These are phyloP conservation scores for Alternaria arbusti DNA, from an alignment of 2,329 filamentous ascomycete genomes.

Conservation along the genomic window DNA sequence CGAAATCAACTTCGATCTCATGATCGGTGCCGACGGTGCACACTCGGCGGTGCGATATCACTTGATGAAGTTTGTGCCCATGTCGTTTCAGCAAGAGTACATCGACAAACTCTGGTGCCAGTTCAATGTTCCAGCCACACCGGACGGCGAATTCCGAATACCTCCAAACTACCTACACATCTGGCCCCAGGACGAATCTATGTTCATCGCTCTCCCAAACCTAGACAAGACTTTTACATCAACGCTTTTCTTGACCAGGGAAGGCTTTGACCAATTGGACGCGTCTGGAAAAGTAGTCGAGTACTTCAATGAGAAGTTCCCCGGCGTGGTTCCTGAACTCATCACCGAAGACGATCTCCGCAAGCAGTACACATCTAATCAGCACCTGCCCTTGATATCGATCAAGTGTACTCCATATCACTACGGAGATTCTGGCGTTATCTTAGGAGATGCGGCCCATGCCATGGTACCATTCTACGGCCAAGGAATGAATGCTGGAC, in stretches of 20 bases:
- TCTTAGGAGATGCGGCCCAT: slow-evolving; percentile 92
- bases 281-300: slow-evolving; percentile 64
- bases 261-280: slow-evolving; percentile 73
- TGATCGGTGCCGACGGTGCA: slow-evolving; percentile 94
- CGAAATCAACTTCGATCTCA: slow-evolving; percentile 85
- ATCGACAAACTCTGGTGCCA: slow-evolving; percentile 98
- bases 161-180: slow-evolving; percentile 95
- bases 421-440: slow-evolving; percentile 75
- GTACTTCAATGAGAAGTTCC: slow-evolving; percentile 86
- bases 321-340: slow-evolving; percentile 75
- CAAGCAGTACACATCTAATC: slow-evolving; percentile 78
- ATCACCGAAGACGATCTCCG: slow-evolving; percentile 73
- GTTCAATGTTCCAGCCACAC: slow-evolving; percentile 74
- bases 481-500: slow-evolving; percentile 95
- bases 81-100: slow-evolving; percentile 93
- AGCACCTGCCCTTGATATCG: slow-evolving; percentile 89
- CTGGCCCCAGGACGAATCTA: slow-evolving; percentile 91
- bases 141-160: slow-evolving; percentile 70
- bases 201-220: slow-evolving; percentile 97
- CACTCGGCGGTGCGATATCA: slow-evolving; percentile 91
- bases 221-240: slow-evolving; percentile 92
- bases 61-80: slow-evolving; percentile 91
- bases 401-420: slow-evolving; percentile 94
- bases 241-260: slow-evolving; percentile 84
- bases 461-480: slow-evolving; percentile 99